Evolutionary conservation across 129 eudicot species (phyloP).

Genomic region (Escallonia rubra): DNA sequence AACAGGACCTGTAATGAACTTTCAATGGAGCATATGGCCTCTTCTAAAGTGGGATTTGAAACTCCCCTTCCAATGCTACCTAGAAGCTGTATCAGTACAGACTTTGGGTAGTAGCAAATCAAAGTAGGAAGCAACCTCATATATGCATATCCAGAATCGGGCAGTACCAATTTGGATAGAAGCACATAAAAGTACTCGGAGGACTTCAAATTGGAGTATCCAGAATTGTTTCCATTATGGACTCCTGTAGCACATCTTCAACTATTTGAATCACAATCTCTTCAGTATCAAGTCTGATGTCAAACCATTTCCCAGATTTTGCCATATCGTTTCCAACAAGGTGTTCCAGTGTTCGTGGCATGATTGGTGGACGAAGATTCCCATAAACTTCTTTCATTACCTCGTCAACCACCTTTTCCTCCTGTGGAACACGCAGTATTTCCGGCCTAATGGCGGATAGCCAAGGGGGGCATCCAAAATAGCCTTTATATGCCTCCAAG

Average conservation of each 20-base stretch:
- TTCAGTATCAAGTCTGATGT: constrained; percentile 26
- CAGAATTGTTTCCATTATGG: constrained; percentile 27
- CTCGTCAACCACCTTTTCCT: constrained; percentile 32
- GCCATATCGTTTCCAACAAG: constrained; percentile 40
- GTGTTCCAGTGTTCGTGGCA: constrained; percentile 38
- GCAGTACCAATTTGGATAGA: no score
- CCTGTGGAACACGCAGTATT: constrained; percentile 23
- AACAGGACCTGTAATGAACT: no score
- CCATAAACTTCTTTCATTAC: constrained; percentile 42
- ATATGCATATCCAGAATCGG: no score
- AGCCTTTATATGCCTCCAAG: constrained; percentile 16
- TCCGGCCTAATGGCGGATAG: constrained; percentile 17
- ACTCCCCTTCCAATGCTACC: no score
- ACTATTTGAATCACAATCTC: constrained; percentile 38
- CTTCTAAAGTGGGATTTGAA: no score
- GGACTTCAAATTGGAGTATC: not conserved
- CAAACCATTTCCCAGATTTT: constrained; percentile 40
- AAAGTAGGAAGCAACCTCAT: no score
- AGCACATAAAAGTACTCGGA: no score
- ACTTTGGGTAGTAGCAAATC: no score
- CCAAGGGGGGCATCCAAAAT: constrained; percentile 11
- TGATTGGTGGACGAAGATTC: constrained; percentile 27
- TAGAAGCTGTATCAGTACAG: no score
- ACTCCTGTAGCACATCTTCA: constrained; percentile 37
- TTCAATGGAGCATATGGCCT: no score